Evolutionary conservation across 2,329 filamentous ascomycete genomes (phyloP), one percentile per base, ranked within the genome.

Genomic region (Neonectria faginata): DNA sequence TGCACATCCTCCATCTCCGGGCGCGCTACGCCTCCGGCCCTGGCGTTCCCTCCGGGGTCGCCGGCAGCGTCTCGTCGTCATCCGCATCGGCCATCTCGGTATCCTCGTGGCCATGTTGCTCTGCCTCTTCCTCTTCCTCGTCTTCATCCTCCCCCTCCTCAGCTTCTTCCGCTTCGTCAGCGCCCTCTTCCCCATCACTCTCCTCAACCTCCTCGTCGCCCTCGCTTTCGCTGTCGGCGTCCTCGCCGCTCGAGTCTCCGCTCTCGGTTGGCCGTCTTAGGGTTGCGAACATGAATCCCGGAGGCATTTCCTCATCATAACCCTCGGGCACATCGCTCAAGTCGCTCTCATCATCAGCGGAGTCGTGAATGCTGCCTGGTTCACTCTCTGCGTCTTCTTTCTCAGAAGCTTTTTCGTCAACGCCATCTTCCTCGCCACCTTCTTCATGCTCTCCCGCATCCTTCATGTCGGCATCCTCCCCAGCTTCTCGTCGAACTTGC

Each of bases 341-440:
- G 66, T 91, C 89, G 72, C 89, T 91, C 75, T 92, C 89, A 59
- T 91, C 88, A 66, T 91, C 89, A 0, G 87, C 89, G 44, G 86
- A 89, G 65, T 91, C 88, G 64, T 89, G 86, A 8, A 89, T 79
- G 64, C 87, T 92, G 6, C 85, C 86, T 0, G 84, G 62, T 16
- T 75, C 75, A 42, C 75, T 74, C 22, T 76, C 66, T 41, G 60
- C 59, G 16, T 72, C 71, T 39, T 72, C 68, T 51, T 71, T 73
- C 65, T 67, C 75, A 56, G 65, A 77, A 75, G 64, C 27, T 29
- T 57, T 77, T 69, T 27, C 74, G 71, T 44, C 75, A 73, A 64
- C 73, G 6, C 58, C 75, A 70, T 39, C 78, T 66, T 66, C 76
- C 61, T 55, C 77, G 70, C 53, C 77, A 67, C 53, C 71, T 44